Base-by-base conservation (phyloP, 1,284 basidiomycete genomes). In the Exobasidium cylindrosporum region DNA sequence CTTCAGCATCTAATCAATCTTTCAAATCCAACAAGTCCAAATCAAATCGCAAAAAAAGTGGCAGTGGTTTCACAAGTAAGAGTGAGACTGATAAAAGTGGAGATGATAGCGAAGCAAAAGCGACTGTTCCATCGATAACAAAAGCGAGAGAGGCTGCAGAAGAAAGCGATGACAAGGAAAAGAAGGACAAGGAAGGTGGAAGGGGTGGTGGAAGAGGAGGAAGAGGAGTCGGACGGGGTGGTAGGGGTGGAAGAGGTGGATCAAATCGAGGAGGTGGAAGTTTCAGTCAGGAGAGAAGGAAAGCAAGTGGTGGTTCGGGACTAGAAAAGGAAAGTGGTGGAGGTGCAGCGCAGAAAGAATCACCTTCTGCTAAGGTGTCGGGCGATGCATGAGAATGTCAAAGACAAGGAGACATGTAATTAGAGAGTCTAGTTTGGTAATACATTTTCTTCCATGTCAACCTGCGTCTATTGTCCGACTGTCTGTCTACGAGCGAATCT, bases 161-260 rank as follows among this genome's bases (percentile, higher is more conserved):
- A 23, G 30, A 44, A 3, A 13, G 30, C 14, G 53, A 6, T 31
- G 5, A 44, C 53, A 21, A 23, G 31, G 24, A 44, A 35, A 23
- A 44, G 40, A 29, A 6, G 40, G 52, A 21, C 7, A 7, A 10
- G 14, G 52, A 29, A 2, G 53, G 53, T 55, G 53, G 30, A 55
- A 21, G 53, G 13, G 53, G 53, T 32, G 24, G 53, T 35, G 53
- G 29, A 4, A 35, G 53, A 35, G 53, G 53, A 30, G 53, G 32
- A 24, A 2, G 24, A 30, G 24, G 53, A 21, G 53, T 23, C 26
- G 31, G 53, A n/a, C 31, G 53, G 4, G 53, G 53, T 4, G 53
- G 53, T 17, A 55, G 53, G 30, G 53, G 53, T 55, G 53, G 53
- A 3, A 23, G 53, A 31, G 53, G 53, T 24, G 53, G 53, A 10